These are phyloP conservation scores for Aspergillus unguis DNA, from an alignment of 2,329 filamentous ascomycete genomes.

Conservation along the genomic window DNA sequence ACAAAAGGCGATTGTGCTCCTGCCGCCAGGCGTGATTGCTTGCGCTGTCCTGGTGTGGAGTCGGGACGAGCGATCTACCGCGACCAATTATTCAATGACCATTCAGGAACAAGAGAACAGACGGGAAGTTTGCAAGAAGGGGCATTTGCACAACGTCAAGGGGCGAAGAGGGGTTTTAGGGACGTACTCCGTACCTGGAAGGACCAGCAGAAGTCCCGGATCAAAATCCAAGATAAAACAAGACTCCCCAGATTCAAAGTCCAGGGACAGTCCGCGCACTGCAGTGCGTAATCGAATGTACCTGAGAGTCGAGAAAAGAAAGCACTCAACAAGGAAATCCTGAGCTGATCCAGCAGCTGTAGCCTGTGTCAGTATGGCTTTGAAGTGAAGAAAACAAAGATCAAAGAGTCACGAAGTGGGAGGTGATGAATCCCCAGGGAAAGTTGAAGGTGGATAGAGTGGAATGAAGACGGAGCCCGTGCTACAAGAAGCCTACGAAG, in stretches of 20 bases:
- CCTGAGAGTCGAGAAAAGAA: neutral
- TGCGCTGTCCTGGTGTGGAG: constrained; percentile 23
- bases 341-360: constrained; percentile 21
- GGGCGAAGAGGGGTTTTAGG: constrained; percentile 11
- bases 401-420: constrained; percentile 1
- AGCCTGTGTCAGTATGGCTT: constrained; percentile 9
- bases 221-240: constrained; percentile 4
- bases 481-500: constrained; percentile 9
- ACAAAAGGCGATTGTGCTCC: constrained; percentile 10
- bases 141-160: constrained; percentile 17
- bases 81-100: constrained; percentile 23
- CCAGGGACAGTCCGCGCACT: constrained; percentile 2
- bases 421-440: constrained; percentile 8
- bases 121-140: constrained; percentile 12
- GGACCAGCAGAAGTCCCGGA: neutral
- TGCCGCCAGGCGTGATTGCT: constrained; percentile 18
- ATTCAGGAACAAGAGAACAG: constrained; percentile 18
- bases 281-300: too few species aligned
- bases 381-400: constrained; percentile 11
- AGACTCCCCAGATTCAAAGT: constrained; percentile 8
- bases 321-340: neutral
- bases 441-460: constrained; percentile 11
- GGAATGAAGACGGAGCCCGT: constrained; percentile 9
- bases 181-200: constrained; percentile 12
- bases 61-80: constrained; percentile 24